Evolutionary conservation across 1,139 yeast genomes (phyloP), one percentile per base, ranked within the genome.

Genomic region (Kluyveromyces marxianus): DNA sequence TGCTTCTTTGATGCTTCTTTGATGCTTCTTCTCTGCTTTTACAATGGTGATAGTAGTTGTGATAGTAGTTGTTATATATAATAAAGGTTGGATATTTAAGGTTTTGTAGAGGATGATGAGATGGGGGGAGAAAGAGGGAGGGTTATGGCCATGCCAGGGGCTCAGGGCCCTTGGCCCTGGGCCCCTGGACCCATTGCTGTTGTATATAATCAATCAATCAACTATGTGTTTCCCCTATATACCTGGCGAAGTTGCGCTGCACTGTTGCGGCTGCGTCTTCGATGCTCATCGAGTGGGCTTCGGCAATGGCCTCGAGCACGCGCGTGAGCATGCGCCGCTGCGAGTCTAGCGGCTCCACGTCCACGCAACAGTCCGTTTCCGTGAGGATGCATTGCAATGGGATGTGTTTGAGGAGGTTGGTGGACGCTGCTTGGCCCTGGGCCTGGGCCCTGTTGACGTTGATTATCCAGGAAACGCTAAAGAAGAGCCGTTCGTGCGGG

Each of bases 391-490:
- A 56, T 4, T 62, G 60, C 1, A 53, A 52, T 0, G 78, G 77
- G 1, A 77, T 49, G 1, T 50, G 39, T 2, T 48, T 31, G 2
- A 74, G 39, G 26, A 77, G 48, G 21, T 32, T 21, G 21, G 21
- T 14, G 14, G 14, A n/a, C n/a, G n/a, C n/a, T n/a, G n/a, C n/a
- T n/a, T n/a, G n/a, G n/a, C n/a, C n/a, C n/a, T n/a, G n/a, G n/a
- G n/a, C n/a, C n/a, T n/a, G n/a, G n/a, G n/a, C n/a, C n/a, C 7
- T 55, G 53, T 3, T 57, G 47, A 64, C 45, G 45, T 84, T 87
- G 44, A 89, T 76, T 53, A 76, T 72, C 39, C 74, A 69, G 25
- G 87, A 85, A 31, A 81, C 71, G 45, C 90, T 85, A 47, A 84
- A 75, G 56, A 48, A 77, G 14, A 74, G 55, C 7, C 56, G 55